Evolutionary conservation across 139 green algal genomes (phyloP).

Genomic region (Chlamydomonas eustigma): DNA sequence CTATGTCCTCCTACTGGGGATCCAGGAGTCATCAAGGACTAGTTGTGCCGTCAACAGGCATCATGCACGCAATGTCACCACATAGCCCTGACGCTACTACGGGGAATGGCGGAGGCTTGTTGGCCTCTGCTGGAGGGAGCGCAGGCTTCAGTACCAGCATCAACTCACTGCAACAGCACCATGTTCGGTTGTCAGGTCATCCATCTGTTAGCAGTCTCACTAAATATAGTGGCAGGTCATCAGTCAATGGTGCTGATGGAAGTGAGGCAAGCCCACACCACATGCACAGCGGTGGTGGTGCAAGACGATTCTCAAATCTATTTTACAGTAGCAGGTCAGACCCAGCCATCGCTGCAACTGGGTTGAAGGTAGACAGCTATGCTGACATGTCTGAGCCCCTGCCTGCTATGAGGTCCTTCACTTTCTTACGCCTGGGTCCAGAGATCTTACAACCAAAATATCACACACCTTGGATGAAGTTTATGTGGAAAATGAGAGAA

Average conservation of each 20-base stretch:
- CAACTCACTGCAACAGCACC: too few relatives aligned
- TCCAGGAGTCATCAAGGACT: neutral
- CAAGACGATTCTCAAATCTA: neutral
- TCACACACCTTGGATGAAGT: constrained; percentile 52
- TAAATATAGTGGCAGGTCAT: neutral
- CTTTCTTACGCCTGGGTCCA: constrained; percentile 73
- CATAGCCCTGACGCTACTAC: neutral
- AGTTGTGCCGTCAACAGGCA: neutral
- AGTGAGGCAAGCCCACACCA: neutral
- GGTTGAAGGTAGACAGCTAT: constrained; percentile 18
- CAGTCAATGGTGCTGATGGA: neutral
- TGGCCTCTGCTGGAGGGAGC: too few relatives aligned
- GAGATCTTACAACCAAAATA: constrained; percentile 66
- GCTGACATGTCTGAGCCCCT: constrained; percentile 34
- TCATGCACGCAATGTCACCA: too few relatives aligned
- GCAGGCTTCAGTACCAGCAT: neutral
- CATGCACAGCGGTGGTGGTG: neutral
- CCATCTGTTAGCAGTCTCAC: neutral
- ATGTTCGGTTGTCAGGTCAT: neutral
- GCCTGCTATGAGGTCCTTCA: constrained; percentile 74
- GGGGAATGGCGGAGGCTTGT: neutral
- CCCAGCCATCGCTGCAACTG: constrained; percentile 2
- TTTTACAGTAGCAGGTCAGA: neutral
- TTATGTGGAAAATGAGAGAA: constrained; percentile 52
- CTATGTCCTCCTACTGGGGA: constrained; percentile 1